A percentile compares a stretch with the other conserved stretches of the same genome.
phyloP scores from a whole-genome alignment of 2,329 filamentous ascomycete species.

The Epichloe hybrida region DNA sequence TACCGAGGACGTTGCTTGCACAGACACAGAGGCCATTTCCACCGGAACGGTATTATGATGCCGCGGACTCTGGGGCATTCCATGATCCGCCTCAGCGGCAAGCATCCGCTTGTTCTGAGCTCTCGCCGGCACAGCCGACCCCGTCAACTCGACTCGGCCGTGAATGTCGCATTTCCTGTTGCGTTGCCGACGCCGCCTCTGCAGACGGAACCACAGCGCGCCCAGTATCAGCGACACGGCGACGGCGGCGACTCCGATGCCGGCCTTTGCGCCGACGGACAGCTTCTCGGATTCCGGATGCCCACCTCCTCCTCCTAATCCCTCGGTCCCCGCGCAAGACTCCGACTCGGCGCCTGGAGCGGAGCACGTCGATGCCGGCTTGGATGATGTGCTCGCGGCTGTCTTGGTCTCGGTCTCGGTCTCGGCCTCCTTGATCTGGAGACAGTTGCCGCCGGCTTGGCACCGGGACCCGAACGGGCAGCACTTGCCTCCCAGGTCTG shows the following conservation, averaged over 20 bases:
- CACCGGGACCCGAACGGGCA: conserved; percentile 34
- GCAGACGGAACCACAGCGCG: conserved; percentile 32
- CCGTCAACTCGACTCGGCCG: not conserved
- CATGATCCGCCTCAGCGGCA: not conserved
- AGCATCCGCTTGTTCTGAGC: not conserved
- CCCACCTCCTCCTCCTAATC: too few species aligned
- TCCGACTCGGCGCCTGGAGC: conserved; percentile 24
- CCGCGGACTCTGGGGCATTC: not conserved
- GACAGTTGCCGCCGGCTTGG: conserved; percentile 20
- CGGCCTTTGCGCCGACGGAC: conserved; percentile 38
- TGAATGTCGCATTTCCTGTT: not conserved
- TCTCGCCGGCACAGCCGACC: not conserved
- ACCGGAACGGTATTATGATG: conserved; percentile 25
- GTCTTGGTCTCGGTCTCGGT: conserved; percentile 7
- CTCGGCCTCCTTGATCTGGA: conserved; percentile 14
- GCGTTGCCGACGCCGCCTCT: conserved; percentile 15
- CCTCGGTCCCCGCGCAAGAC: conserved; percentile 11
- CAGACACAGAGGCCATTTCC: conserved; percentile 36
- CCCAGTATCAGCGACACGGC: conserved; percentile 29
- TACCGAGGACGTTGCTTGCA: conserved; percentile 2
- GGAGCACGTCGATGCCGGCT: conserved; percentile 13
- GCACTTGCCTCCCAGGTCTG: conserved; percentile 32
- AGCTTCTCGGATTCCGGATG: conserved; percentile 12
- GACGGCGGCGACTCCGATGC: conserved; percentile 41
- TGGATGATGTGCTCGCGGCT: not conserved